Evolutionary conservation across 129 eudicot species (phyloP).

Genomic region (Tanacetum coccineum): DNA sequence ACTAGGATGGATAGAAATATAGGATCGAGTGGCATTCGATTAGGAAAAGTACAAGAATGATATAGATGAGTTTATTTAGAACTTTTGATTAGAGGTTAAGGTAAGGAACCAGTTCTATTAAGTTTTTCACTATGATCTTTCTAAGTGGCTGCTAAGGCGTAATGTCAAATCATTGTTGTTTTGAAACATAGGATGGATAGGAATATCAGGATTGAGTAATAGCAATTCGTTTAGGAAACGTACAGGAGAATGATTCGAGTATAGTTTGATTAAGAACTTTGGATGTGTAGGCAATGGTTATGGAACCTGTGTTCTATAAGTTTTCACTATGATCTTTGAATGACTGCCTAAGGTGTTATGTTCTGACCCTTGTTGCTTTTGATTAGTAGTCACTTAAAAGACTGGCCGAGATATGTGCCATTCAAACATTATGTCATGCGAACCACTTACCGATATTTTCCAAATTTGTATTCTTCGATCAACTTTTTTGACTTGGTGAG

Average conservation of each 20-base stretch:
- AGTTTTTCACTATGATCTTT: no score
- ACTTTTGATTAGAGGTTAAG: not conserved
- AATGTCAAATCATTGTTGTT: not conserved
- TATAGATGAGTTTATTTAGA: not conserved
- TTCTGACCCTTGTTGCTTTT: not conserved
- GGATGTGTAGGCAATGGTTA: no score
- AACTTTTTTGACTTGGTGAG: not conserved
- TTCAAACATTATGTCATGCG: no score
- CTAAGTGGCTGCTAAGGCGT: not conserved
- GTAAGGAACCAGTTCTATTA: not conserved
- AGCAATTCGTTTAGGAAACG: no score
- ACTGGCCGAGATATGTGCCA: not conserved
- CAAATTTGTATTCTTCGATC: not conserved
- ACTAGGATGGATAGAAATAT: no score
- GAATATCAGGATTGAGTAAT: no score
- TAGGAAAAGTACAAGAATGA: not conserved
- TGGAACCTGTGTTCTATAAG: no score
- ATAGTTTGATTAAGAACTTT: no score
- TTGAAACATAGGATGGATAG: no score
- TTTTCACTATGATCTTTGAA: no score
- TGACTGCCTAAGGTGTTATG: no score
- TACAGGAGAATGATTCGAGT: no score
- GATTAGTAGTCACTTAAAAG: not conserved
- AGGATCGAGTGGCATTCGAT: not conserved
- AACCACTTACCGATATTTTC: not conserved